phyloP scores from a whole-genome alignment of 208 protist genomes.

The Leishmania amazonensis region DNA sequence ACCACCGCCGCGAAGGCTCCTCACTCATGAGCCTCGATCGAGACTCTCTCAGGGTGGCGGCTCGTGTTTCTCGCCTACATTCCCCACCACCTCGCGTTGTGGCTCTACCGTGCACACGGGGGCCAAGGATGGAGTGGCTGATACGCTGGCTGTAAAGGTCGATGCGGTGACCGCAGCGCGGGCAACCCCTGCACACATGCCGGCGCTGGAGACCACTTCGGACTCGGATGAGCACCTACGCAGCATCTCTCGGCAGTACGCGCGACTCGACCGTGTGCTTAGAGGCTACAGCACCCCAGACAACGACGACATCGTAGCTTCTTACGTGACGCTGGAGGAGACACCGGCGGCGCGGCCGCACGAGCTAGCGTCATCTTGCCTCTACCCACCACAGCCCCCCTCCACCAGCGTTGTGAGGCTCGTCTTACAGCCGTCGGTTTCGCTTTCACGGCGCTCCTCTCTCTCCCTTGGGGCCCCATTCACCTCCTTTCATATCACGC shows the following conservation, averaged over 20 bases:
- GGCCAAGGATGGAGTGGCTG: too few species aligned
- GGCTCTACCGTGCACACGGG: not conserved
- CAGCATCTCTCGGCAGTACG: conserved; percentile 7
- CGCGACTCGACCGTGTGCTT: conserved; percentile 2
- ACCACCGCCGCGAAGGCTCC: not conserved
- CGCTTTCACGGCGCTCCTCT: not conserved
- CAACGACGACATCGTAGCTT: not conserved
- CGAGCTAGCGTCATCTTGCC: not conserved
- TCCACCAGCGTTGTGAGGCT: not conserved
- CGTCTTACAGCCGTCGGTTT: not conserved
- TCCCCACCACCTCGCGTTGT: too few species aligned
- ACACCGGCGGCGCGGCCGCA: not conserved
- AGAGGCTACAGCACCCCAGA: conserved; percentile 5
- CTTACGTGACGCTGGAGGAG: not conserved
- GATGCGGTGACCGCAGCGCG: not conserved
- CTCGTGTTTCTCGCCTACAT: not conserved
- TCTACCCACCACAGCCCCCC: not conserved
- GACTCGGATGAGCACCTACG: not conserved
- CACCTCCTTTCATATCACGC: not conserved
- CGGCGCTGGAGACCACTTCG: not conserved
- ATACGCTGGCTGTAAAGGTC: not conserved
- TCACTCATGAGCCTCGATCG: not conserved
- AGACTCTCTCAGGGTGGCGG: not conserved
- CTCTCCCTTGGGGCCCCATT: not conserved
- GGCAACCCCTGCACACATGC: too few species aligned